These are phyloP conservation scores for Sungouiella thailandica DNA, from an alignment of 805 yeast species.

Conservation along the genomic window DNA sequence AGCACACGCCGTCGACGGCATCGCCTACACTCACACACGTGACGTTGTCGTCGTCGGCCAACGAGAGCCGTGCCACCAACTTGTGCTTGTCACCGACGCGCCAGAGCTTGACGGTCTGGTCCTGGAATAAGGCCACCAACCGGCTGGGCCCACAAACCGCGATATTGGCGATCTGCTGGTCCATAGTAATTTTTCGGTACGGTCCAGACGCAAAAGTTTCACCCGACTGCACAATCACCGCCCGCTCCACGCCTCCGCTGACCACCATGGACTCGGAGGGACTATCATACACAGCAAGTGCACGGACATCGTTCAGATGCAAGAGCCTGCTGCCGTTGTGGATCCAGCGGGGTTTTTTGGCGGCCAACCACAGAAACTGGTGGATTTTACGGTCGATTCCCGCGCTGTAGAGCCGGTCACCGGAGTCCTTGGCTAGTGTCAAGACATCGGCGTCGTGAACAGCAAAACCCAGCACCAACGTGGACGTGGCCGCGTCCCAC, in stretches of 20 bases:
- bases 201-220: constrained; percentile 67
- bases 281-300: constrained; percentile 67
- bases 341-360: constrained; percentile 56
- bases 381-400: constrained; percentile 93
- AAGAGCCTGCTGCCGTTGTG: constrained; percentile 69
- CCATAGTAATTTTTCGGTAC: constrained; percentile 63
- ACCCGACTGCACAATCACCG: constrained; percentile 60
- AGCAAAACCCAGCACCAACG: constrained; percentile 74
- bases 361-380: constrained; percentile 51
- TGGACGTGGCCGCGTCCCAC: constrained; percentile 80
- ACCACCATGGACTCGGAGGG: constrained; percentile 63
- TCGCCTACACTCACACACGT: constrained; percentile 61
- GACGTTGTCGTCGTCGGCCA: constrained; percentile 78
- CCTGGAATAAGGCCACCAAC: constrained; percentile 72
- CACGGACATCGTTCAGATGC: constrained; percentile 82
- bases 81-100: constrained; percentile 46
- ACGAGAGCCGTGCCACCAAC: constrained; percentile 58
- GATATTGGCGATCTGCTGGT: constrained; percentile 53
- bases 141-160: constrained; percentile 43
- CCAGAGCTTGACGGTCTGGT: constrained; percentile 82
- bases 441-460: constrained; percentile 91
- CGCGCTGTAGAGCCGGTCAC: constrained; percentile 71
- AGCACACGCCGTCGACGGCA: constrained; percentile 42
- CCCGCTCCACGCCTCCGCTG: constrained; percentile 80
- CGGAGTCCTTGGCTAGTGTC: constrained; percentile 59